Percentiles rank a stretch among this genome's conserved stretches.
phyloP scores from a whole-genome alignment of 2,329 filamentous ascomycete species.

The Clonostachys byssicola region DNA sequence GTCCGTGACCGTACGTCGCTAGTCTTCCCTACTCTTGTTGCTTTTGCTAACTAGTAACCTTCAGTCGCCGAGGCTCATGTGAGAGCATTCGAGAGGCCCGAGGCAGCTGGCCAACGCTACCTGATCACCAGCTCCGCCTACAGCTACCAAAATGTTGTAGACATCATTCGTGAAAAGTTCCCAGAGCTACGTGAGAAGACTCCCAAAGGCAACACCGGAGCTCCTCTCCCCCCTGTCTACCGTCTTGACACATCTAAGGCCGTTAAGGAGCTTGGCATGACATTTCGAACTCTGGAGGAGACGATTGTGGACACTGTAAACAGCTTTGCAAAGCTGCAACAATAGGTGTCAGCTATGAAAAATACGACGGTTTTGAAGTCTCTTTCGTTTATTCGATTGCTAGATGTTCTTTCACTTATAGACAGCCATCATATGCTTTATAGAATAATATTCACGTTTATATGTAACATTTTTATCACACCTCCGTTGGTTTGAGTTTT shows the following conservation, averaged over 20 bases:
- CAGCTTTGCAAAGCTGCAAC: neutral
- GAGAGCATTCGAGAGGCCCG: constrained; percentile 46
- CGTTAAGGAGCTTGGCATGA: constrained; percentile 42
- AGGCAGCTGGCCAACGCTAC: constrained; percentile 58
- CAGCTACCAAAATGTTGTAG: constrained; percentile 28
- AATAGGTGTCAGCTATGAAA: no score
- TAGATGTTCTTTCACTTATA: no score
- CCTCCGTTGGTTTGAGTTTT: no score
- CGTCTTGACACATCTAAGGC: constrained; percentile 44
- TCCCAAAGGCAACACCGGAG: constrained; percentile 23
- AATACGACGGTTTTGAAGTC: no score
- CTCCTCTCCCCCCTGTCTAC: constrained; percentile 25
- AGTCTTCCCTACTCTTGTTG: no score
- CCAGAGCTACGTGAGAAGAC: constrained; percentile 16
- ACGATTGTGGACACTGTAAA: neutral
- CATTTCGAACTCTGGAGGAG: constrained; percentile 44
- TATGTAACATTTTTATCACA: no score
- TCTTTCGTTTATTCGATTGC: no score
- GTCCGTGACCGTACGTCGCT: no score
- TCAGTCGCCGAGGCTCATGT: constrained; percentile 62
- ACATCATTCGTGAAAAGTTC: constrained; percentile 18
- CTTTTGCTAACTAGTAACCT: constrained; percentile 11
- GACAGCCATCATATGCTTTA: no score
- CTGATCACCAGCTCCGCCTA: constrained; percentile 41
- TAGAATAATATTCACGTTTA: no score